A percentile compares a stretch with the other conserved stretches of the same genome.
Evolutionary conservation across 2,329 filamentous ascomycete species (phyloP).

Genomic region (Epichloe uncinata): DNA sequence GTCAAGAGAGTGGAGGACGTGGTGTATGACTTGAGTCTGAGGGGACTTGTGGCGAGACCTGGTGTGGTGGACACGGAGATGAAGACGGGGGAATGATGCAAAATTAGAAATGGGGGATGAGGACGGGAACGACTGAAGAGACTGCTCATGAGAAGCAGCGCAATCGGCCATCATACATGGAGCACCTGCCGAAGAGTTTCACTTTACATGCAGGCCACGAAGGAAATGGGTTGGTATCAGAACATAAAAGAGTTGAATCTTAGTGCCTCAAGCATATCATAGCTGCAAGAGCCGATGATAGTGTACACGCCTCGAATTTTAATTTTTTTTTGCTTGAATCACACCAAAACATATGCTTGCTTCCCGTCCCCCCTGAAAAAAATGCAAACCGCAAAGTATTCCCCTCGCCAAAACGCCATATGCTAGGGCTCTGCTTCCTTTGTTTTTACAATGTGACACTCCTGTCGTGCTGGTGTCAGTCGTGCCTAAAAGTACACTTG

Average conservation of each 20-base stretch:
- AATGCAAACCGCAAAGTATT: neutral
- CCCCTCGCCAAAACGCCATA: conserved; percentile 2
- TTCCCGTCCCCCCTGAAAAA: neutral
- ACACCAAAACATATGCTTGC: neutral
- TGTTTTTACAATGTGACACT: neutral
- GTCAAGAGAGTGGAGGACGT: conserved; percentile 98
- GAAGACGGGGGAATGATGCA: conserved; percentile 15
- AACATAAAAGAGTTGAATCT: neutral
- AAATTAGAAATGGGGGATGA: conserved; percentile 10
- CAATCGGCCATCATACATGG: too few species aligned
- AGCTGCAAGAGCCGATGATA: neutral
- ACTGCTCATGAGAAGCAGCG: too few species aligned
- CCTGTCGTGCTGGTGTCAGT: conserved; percentile 18
- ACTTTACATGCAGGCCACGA: neutral
- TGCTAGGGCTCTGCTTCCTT: neutral
- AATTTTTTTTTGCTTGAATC: neutral
- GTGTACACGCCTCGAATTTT: neutral
- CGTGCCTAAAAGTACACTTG: conserved; percentile 62
- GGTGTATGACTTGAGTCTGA: conserved; percentile 84
- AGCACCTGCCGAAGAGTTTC: too few species aligned
- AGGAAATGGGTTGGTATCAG: neutral
- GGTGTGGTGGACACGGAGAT: conserved; percentile 22
- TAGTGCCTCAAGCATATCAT: neutral
- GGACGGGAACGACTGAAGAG: neutral
- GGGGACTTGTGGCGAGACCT: conserved; percentile 57